These are phyloP conservation scores for Pseudogymnoascus sp. DNA, from an alignment of 2,329 filamentous ascomycete genomes.

Conservation along the genomic window DNA sequence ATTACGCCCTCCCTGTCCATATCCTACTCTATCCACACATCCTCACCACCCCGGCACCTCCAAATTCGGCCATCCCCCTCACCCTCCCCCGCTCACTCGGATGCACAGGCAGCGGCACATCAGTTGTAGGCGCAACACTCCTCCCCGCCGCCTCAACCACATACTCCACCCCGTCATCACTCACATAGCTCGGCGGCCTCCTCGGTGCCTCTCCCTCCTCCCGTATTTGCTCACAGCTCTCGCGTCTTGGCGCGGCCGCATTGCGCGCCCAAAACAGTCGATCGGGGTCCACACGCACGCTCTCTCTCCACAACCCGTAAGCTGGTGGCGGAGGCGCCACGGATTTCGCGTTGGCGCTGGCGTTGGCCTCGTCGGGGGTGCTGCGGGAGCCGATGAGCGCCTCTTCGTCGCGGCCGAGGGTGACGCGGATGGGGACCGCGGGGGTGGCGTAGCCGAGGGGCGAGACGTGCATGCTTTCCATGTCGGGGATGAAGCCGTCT, in stretches of 20 bases:
- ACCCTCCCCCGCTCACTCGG: constrained; percentile 35
- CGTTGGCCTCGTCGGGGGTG: constrained; percentile 31
- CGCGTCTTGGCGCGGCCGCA: constrained; percentile 27
- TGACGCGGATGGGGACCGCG: constrained; percentile 65
- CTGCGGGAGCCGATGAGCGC: constrained; percentile 27
- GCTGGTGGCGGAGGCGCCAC: constrained; percentile 63
- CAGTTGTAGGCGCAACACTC: constrained; percentile 42
- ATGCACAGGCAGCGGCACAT: constrained; percentile 39
- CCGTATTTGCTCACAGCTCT: constrained; percentile 12
- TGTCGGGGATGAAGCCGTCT: constrained; percentile 25
- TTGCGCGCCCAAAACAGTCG: constrained; percentile 74
- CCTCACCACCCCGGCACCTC: constrained; percentile 21
- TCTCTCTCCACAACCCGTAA: constrained; percentile 78
- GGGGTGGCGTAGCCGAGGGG: constrained; percentile 63
- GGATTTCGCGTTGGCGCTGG: constrained; percentile 47
- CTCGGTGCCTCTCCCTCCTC: constrained; percentile 12
- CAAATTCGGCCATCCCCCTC: constrained; percentile 22
- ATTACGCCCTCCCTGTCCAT: neutral
- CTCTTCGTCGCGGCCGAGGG: constrained; percentile 68
- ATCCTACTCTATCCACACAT: constrained; percentile 6
- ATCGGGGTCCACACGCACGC: constrained; percentile 73
- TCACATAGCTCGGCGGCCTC: constrained; percentile 68
- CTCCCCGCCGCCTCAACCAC: constrained; percentile 59
- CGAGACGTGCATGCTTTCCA: constrained; percentile 40
- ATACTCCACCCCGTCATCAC: constrained; percentile 67